Evolutionary conservation across 2,329 filamentous ascomycete genomes (phyloP).

Genomic region (Aspergillus ruber): DNA sequence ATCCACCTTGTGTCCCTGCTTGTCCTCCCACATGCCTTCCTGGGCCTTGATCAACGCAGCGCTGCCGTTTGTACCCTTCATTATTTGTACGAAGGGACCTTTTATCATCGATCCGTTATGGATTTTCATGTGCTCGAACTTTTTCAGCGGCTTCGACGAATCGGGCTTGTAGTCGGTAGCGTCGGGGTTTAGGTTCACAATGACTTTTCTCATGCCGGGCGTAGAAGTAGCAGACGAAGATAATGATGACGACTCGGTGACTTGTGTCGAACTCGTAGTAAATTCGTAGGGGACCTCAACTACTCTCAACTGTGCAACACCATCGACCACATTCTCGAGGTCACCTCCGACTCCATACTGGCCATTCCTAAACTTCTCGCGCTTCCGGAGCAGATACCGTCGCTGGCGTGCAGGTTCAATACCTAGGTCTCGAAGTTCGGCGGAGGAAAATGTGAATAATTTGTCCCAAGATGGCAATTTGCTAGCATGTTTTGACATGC

Average conservation of each 20-base stretch:
- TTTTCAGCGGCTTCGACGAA: constrained; percentile 41
- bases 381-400: constrained; percentile 80
- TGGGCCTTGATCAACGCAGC: constrained; percentile 63
- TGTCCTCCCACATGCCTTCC: constrained; percentile 91
- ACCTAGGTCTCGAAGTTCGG: constrained; percentile 73
- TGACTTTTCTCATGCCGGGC: constrained; percentile 50
- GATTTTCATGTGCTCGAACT: constrained; percentile 61
- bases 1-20: constrained; percentile 83
- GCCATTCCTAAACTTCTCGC: constrained; percentile 74
- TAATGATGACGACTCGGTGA: constrained; percentile 15
- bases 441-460: constrained; percentile 73
- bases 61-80: constrained; percentile 55
- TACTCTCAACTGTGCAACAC: constrained; percentile 52
- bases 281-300: constrained; percentile 47
- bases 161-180: constrained; percentile 50
- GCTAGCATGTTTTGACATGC: constrained; percentile 69
- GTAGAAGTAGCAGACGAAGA: constrained; percentile 47
- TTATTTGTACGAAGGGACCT: constrained; percentile 65
- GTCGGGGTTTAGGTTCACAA: constrained; percentile 54
- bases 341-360: constrained; percentile 78
- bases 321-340: constrained; percentile 63
- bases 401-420: constrained; percentile 78
- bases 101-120: constrained; percentile 62
- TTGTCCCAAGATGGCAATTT: constrained; percentile 90
- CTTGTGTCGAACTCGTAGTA: constrained; percentile 18